phyloP scores from a whole-genome alignment of 345 rosid genomes.

The Physaria fendleri region DNA sequence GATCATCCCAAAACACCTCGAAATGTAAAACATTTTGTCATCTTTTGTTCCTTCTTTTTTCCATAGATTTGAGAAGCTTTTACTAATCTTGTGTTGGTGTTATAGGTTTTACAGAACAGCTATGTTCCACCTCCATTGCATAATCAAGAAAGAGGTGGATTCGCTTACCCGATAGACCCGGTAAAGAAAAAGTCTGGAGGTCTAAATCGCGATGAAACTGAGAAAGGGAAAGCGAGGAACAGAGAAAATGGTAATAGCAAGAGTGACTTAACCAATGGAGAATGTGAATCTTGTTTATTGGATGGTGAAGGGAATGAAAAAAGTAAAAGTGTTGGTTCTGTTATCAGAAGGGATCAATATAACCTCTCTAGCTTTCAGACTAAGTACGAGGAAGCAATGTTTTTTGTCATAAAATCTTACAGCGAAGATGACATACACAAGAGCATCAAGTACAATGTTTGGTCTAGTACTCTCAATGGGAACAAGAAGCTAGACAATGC shows the following conservation, averaged over 20 bases:
- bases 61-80: not conserved
- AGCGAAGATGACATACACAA: constrained; percentile 66
- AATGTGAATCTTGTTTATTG: constrained; percentile 34
- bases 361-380: constrained; percentile 44
- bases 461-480: constrained; percentile 67
- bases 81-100: not conserved
- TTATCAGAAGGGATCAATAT: constrained; percentile 41
- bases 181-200: constrained; percentile 27
- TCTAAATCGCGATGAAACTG: constrained; percentile 30
- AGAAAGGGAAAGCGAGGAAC: constrained; percentile 34
- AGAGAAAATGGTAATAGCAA: constrained; percentile 25
- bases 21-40: constrained; percentile 30
- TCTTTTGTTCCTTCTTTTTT: not conserved
- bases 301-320: constrained; percentile 32
- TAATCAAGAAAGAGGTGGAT: constrained; percentile 36
- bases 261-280: constrained; percentile 20
- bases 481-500: constrained; percentile 55
- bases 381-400: constrained; percentile 41
- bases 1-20: constrained; percentile 34
- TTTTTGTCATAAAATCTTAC: constrained; percentile 63
- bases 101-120: constrained; percentile 20
- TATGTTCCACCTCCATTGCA: constrained; percentile 26
- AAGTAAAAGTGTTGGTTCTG: constrained; percentile 27
- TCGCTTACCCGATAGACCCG: constrained; percentile 17
- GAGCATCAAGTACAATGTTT: constrained; percentile 63